Evolutionary conservation across 2,329 filamentous ascomycete species (phyloP), one percentile per base, ranked within the genome.

Genomic region (Hymenotorrendiella dingleyae): DNA sequence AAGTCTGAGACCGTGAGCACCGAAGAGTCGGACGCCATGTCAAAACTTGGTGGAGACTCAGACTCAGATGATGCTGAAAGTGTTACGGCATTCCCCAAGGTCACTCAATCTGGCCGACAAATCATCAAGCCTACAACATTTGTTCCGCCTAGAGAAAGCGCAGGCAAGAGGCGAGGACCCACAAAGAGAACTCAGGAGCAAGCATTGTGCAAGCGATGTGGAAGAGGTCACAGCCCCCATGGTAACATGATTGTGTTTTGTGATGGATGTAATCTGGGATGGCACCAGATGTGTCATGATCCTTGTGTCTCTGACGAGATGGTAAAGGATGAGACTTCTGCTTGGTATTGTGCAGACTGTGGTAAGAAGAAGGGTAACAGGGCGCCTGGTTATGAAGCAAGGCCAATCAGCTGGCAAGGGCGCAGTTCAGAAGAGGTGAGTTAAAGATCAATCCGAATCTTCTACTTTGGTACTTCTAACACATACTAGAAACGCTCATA

Each of bases 181-280:
- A 54, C 63, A 76, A 82, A 82, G 64, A 74, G 79, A 49, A 78
- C 74, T 17, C 72, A 73, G 56, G 48, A 80, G 56, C 69, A 77
- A 47, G 72, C 73, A 11, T 71, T 84, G 23, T 93, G 86, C 67
- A 82, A 80, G 54, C 73, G 77, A 50, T 94, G 87, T 64, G 74
- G 80, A 40, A 72, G 86, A 51, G 80, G 84, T 8, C 76, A 84
- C 51, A 86, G 83, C 56, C 82, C 84, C 3, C 62, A 70, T n/a
- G 78, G 69, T 53, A 93, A 93, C 64, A 77, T 82, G 65, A 90
- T 94, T 59, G 86, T 93, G 3, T 88, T 90, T 62, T 94, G 87
- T 66, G 85, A 91, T 63, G 80, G 80, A 12, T 94, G 87, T 67
- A 86, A 87, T 60, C 71, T 73, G 22, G 78, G 81, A 30, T 94